Evolutionary conservation across 1,284 basidiomycete genomes (phyloP).

Genomic region (Rhodotorula sp.): DNA sequence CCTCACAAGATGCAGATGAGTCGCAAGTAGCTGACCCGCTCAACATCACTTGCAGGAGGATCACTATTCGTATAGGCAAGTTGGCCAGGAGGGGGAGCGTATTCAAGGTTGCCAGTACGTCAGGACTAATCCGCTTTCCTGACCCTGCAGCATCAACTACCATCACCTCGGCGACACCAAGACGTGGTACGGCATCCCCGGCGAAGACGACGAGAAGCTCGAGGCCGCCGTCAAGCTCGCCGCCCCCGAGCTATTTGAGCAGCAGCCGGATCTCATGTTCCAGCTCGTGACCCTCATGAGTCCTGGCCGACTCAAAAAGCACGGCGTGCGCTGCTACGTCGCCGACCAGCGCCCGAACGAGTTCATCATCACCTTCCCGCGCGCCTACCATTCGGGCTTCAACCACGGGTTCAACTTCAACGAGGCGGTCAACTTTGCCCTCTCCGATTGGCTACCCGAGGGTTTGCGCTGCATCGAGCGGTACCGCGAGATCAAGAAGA

Average conservation of each 20-base stretch:
- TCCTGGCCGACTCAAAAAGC: constrained; percentile 76
- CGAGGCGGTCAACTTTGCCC: constrained; percentile 98
- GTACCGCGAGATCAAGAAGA: constrained; percentile 80
- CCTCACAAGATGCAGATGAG: no score
- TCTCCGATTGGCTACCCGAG: constrained; percentile 89
- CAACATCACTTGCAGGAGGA: constrained; percentile 63
- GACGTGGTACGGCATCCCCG: constrained; percentile 99
- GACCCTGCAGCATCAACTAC: constrained; percentile 59
- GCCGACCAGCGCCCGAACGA: constrained; percentile 97
- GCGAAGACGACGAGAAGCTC: constrained; percentile 88
- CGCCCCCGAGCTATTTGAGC: constrained; percentile 98
- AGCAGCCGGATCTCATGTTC: constrained; percentile 93
- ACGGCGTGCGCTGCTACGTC: constrained; percentile 89
- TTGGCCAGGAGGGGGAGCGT: no score
- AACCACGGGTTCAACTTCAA: constrained; percentile 77
- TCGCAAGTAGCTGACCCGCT: neutral
- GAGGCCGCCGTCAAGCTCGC: constrained; percentile 92
- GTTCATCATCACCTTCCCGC: constrained; percentile 96
- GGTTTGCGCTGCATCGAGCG: constrained; percentile 83
- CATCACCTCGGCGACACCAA: constrained; percentile 97
- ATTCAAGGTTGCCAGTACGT: neutral
- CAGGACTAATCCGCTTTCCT: constrained; percentile 56
- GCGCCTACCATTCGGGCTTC: constrained; percentile 94
- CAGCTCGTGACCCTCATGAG: constrained; percentile 99
- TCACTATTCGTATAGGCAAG: constrained; percentile 83